These are phyloP conservation scores for Lepidium campestre DNA, from an alignment of 441 rosid species.

Conservation along the genomic window DNA sequence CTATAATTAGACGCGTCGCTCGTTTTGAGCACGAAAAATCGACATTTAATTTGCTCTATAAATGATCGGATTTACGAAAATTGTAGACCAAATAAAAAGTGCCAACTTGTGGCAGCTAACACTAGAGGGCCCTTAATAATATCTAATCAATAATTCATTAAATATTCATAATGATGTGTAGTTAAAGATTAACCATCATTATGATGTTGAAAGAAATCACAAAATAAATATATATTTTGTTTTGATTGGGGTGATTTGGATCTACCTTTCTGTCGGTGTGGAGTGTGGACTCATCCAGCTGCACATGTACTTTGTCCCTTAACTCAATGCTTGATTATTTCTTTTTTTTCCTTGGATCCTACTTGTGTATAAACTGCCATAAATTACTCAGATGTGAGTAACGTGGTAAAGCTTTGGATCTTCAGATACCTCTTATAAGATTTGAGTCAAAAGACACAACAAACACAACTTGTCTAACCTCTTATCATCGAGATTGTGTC, in stretches of 20 bases:
- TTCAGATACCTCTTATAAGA: not conserved
- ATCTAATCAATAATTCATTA: conserved; percentile 19
- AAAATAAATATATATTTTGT: not conserved
- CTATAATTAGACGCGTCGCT: conserved; percentile 9
- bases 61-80: not conserved
- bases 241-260: not conserved
- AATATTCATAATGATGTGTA: conserved; percentile 7
- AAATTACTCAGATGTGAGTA: not conserved
- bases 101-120: conserved; percentile 6
- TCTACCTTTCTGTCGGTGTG: conserved; percentile 28
- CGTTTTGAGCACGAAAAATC: not conserved
- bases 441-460: not conserved
- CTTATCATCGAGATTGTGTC: not conserved
- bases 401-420: not conserved
- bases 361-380: not conserved
- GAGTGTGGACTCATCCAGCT: conserved; percentile 16
- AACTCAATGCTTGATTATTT: not conserved
- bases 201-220: not conserved
- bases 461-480: conserved; percentile 1
- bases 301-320: conserved; percentile 20
- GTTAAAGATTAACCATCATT: conserved; percentile 22
- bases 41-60: conserved; percentile 2
- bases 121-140: conserved; percentile 12
- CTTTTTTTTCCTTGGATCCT: not conserved
- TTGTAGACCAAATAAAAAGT: not conserved